Evolutionary conservation across 306 rosid genomes (phyloP).

Genomic region (Astragalus membranaceus): DNA sequence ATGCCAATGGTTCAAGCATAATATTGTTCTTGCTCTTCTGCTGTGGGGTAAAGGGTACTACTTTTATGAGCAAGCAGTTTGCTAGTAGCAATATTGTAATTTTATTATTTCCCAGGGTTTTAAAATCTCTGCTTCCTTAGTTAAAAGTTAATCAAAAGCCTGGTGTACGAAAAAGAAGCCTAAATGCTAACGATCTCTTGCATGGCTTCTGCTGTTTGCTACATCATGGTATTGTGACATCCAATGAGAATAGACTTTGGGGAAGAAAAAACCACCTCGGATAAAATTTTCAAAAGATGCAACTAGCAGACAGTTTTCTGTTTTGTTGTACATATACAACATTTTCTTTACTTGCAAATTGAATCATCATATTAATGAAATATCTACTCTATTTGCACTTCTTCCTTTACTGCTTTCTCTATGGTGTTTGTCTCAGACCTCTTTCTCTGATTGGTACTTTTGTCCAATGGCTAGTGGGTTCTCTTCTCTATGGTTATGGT

Average conservation of each 20-base stretch:
- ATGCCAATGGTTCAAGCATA: background rate
- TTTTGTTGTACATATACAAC: background rate
- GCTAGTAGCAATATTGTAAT: background rate
- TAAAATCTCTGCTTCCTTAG: background rate
- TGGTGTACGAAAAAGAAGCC: background rate
- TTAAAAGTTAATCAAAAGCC: background rate
- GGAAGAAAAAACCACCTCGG: background rate
- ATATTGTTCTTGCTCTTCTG: slow-evolving; percentile 1
- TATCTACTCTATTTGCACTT: background rate
- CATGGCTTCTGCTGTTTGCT: background rate
- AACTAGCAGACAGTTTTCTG: background rate
- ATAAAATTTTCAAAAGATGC: background rate
- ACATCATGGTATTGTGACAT: background rate
- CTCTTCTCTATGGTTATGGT: background rate
- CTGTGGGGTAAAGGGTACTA: background rate
- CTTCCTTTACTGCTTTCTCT: too few species aligned
- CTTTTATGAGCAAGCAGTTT: slow-evolving; percentile 6
- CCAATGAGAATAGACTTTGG: background rate
- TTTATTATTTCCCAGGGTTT: background rate
- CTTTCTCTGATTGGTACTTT: background rate
- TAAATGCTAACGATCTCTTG: background rate
- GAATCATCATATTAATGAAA: background rate
- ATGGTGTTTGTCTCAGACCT: slow-evolving; percentile 4
- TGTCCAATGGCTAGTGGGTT: background rate
- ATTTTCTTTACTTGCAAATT: background rate